Base-by-base conservation (phyloP, 176 grass and related monocot species). In the Avena atlantica region DNA sequence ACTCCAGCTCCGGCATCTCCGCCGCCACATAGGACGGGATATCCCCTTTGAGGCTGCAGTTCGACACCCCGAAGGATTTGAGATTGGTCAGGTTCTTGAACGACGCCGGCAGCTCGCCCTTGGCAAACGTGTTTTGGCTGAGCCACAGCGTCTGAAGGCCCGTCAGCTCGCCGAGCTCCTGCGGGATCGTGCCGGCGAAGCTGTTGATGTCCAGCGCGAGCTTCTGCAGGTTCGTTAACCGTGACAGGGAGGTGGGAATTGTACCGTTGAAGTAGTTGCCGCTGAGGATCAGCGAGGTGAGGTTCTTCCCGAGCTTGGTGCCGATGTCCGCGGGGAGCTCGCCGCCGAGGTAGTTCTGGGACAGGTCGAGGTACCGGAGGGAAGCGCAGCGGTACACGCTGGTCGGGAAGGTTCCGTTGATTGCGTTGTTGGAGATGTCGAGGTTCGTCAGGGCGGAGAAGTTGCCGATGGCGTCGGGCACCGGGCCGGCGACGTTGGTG, bases 271-370 rank as follows among this genome's bases (percentile, higher is more conserved):
- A 88, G 27, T 34, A 17, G 74, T 91, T 97, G 48, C 0, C 0
- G 15, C 1, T 53, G 68, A 97, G 82, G n/a, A 9, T 16, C 3
- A 97, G 88, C 20, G 20, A 23, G 23, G 79, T 83, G 15, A 97
- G 70, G 14, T 40, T 87, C 73, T 48, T 3, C 21, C 78, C 63
- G 21, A 97, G 76, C 12, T 25, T 0, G 16, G 0, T 0, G 86
- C 92, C 87, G 79, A 97, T 74, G 81, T 91, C 78, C 1, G 40
- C 37, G 1, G 93, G 95, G 60, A 97, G 75, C n/a, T 53, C 5
- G 13, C 92, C 93, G 17, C 1, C 61, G 71, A 97, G 83, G 42
- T 78, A 78, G 53, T 93, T 97, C 15, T 66, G 0, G 0, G 92
- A 94, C 3, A 97, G n/a, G 50, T 93, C 4, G 27, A 97, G 85